Evolutionary conservation across 495 filamentous ascomycete species (phyloP).

Genomic region (Penicillium chermesinum): DNA sequence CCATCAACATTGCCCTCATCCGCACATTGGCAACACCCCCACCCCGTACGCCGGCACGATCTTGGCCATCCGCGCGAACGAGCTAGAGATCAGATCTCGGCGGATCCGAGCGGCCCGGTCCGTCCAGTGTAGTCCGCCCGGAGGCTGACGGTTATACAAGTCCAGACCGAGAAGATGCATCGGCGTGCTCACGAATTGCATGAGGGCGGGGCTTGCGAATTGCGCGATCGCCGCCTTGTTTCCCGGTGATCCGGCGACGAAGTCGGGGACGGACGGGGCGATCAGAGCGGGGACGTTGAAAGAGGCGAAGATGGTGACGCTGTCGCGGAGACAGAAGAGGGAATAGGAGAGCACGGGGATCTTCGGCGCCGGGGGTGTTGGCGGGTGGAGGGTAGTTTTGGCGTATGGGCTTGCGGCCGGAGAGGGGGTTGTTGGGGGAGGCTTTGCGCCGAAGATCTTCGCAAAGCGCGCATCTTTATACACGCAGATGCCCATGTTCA

Average conservation of each 20-base stretch:
- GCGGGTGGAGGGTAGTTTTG: constrained; percentile 48
- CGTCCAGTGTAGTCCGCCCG: constrained; percentile 41
- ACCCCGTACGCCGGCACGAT: constrained; percentile 94
- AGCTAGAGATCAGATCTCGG: constrained; percentile 73
- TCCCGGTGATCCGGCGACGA: constrained; percentile 46
- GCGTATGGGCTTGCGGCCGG: constrained; percentile 2
- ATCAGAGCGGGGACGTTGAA: constrained; percentile 86
- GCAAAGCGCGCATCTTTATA: constrained; percentile 91
- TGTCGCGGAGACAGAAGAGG: constrained; percentile 81
- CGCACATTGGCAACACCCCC: constrained; percentile 84
- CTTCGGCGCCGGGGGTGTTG: constrained; percentile 27
- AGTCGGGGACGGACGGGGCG: constrained; percentile 45
- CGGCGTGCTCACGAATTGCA: constrained; percentile 80
- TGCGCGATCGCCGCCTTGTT: constrained; percentile 64
- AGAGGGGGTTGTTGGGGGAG: constrained; percentile 11
- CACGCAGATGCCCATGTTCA: constrained; percentile 86
- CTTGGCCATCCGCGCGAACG: constrained; percentile 76
- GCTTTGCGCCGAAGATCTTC: constrained; percentile 62
- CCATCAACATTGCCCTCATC: constrained; percentile 59
- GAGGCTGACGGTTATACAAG: constrained; percentile 69
- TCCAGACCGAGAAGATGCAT: constrained; percentile 86
- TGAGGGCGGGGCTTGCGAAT: constrained; percentile 71
- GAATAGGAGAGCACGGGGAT: constrained; percentile 56
- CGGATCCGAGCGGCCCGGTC: constrained; percentile 60
- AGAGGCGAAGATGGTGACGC: constrained; percentile 85